Evolutionary conservation across 441 rosid species (phyloP), one percentile per base, ranked within the genome.

Genomic region (Euphorbia schlechtendalii): DNA sequence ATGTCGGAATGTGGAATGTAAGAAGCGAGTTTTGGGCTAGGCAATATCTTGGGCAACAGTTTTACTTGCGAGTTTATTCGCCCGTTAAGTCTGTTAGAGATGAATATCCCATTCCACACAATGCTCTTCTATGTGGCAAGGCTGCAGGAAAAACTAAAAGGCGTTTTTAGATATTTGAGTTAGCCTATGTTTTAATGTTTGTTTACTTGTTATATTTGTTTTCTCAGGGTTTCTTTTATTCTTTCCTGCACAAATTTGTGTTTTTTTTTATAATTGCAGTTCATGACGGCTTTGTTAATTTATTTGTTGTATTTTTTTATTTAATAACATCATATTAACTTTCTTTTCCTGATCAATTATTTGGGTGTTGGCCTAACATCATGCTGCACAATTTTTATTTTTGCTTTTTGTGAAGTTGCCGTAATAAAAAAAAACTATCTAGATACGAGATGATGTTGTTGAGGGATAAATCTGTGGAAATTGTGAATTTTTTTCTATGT

Each of bases 1-100:
- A 93, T 17, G 98, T 87, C 32, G 98, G 98, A 34, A 90, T 90
- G 97, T 93, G 98, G 98, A 88, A 90, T 75, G 6, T 93, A 66
- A 82, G 98, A 71, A 79, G 86, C 3, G 98, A 93, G 74, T 81
- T 72, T 60, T 86, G 97, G 95, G 92, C 89, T 34, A 72, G 97
- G 61, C 98, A 88, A 40, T 93, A 93, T 81, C 82, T 93, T 4
- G 98, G 98, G 36, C 94, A 93, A 61, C 98, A 93, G 46, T 81
- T 93, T 51, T 93, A 93, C 56, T 28, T 92, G 78, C 82, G 93
- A 4, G 96, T 92, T 38, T 86, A 72, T 74, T 81, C 96, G 12
- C 0, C 86, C 12, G 83, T 87, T 0, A 73, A 78, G 22, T 90
- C 97, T 0, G 63, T 78, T 11, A 77, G 98, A 77, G 98, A 93